Conservation (phyloP, 2,329 filamentous ascomycete genomes). For the Cercospora zeina region DNA sequence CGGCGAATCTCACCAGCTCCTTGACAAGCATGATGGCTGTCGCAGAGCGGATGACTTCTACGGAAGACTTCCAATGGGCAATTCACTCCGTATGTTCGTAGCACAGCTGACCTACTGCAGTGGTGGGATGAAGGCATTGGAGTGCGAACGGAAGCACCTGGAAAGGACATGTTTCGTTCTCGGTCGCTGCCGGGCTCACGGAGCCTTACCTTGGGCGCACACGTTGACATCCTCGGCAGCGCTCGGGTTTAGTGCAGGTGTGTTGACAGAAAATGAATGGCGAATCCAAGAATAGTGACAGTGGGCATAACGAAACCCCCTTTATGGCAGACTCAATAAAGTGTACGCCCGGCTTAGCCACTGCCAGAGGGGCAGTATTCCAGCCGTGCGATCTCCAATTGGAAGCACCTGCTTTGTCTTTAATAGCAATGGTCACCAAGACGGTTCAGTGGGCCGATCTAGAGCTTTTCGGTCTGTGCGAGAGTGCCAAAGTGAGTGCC, state of each 20-base stretch:
- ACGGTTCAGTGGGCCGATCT: not conserved
- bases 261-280: not conserved
- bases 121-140: not conserved
- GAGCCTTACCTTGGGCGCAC: not conserved
- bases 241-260: not conserved
- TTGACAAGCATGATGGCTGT: not conserved
- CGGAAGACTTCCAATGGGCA: not conserved
- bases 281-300: slow-evolving; percentile 4
- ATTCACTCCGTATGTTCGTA: not conserved
- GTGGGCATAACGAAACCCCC: not conserved
- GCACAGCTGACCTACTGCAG: not conserved
- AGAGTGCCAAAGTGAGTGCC: not conserved
- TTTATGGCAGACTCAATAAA: slow-evolving; percentile 2
- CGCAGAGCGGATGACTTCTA: not conserved
- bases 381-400: not conserved
- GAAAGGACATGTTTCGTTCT: not conserved
- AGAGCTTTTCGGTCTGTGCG: not conserved
- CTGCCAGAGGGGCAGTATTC: not conserved
- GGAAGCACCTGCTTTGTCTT: not conserved
- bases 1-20: not conserved
- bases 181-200: not conserved
- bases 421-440: not conserved
- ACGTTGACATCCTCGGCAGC: not conserved
- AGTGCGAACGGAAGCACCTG: not conserved
- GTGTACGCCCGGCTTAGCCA: not conserved